Conservation (phyloP, 2,329 filamentous ascomycete species). For the Coniella lustricola region DNA sequence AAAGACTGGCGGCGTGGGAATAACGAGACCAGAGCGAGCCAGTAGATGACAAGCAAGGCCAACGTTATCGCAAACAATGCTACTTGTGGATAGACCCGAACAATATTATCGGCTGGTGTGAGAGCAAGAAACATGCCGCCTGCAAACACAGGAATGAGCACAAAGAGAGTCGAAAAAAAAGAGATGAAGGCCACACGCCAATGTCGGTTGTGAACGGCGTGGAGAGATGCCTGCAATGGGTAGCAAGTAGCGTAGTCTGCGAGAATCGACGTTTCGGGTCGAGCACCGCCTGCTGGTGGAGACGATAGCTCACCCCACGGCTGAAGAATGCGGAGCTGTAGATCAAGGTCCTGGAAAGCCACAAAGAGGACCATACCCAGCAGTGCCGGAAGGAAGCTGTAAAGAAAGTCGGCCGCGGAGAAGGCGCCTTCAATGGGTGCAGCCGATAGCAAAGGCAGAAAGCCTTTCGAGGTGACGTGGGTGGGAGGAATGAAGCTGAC, state of each 20-base stretch:
- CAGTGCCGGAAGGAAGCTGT: conserved; percentile 65
- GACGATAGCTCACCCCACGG: conserved; percentile 59
- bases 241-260: conserved; percentile 63
- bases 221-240: conserved; percentile 52
- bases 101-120: conserved; percentile 42
- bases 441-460: conserved; percentile 60
- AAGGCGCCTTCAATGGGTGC: conserved; percentile 59
- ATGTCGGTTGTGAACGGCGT: conserved; percentile 54
- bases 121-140: conserved; percentile 70
- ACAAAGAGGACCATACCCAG: conserved; percentile 63
- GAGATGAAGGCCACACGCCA: conserved; percentile 58
- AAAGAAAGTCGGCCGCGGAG: conserved; percentile 82
- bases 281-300: conserved; percentile 45
- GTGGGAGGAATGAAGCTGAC: conserved; percentile 70
- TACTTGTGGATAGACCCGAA: conserved; percentile 66
- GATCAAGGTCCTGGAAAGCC: conserved; percentile 59
- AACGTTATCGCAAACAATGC: conserved; percentile 68
- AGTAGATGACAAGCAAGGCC: conserved; percentile 63
- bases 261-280: conserved; percentile 57
- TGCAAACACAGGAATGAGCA: conserved; percentile 58
- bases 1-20: conserved; percentile 54
- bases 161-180: conserved; percentile 50
- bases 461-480: conserved; percentile 57
- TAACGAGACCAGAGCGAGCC: conserved; percentile 54
- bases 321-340: conserved; percentile 56